phyloP scores from a whole-genome alignment of 306 rosid genomes.

The Quercus aquifolioides region DNA sequence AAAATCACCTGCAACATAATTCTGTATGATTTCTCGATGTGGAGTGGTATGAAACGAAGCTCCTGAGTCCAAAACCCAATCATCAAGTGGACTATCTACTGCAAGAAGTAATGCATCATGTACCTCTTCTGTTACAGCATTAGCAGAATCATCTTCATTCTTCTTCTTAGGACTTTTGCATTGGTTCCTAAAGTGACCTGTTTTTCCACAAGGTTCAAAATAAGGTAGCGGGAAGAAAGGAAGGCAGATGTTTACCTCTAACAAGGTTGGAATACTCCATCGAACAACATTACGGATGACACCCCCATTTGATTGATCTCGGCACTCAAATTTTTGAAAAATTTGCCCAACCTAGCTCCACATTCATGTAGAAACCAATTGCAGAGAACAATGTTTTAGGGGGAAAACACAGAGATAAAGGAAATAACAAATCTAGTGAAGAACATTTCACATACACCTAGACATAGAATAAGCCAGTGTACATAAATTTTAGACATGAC shows the following conservation, averaged over 20 bases:
- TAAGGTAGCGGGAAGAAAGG: slow-evolving; percentile 11
- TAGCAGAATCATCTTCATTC: no score
- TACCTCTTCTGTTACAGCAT: no score
- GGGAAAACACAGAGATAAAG: neutral
- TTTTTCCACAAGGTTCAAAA: no score
- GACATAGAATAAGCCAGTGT: neutral
- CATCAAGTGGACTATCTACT: no score
- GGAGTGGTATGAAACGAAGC: no score
- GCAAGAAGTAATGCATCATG: no score
- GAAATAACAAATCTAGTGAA: neutral
- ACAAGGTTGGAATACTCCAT: slow-evolving; percentile 82
- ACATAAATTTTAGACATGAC: neutral
- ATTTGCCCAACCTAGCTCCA: slow-evolving; percentile 77
- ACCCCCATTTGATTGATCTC: slow-evolving; percentile 50
- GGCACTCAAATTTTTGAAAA: slow-evolving; percentile 89
- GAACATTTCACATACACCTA: neutral
- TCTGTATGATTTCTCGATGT: no score
- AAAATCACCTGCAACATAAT: no score
- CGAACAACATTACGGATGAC: slow-evolving; percentile 70
- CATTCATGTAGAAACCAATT: slow-evolving; percentile 15
- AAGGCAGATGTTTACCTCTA: slow-evolving; percentile 57
- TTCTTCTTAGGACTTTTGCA: no score
- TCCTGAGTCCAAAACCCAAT: no score
- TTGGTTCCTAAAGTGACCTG: no score
- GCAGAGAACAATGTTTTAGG: neutral